Conservation (phyloP, 352 stramenopile species). For the Plasmopara halstedii region DNA sequence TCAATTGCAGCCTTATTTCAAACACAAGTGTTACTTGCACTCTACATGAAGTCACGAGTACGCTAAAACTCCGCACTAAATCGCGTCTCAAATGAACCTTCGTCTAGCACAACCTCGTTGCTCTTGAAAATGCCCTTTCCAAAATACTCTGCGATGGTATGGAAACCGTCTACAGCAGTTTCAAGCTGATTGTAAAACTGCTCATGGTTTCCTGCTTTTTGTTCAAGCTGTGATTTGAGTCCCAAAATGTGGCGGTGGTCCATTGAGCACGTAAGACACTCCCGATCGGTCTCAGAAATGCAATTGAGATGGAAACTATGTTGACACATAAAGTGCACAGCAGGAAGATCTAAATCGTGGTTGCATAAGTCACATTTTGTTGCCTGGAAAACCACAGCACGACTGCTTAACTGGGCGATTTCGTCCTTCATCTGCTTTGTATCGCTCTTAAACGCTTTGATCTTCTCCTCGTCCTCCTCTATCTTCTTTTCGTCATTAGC, state of each 20-base stretch:
- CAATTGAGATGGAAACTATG: slow-evolving; percentile 88
- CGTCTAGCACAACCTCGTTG: slow-evolving; percentile 54
- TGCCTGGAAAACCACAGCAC: slow-evolving; percentile 85
- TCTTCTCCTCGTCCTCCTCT: slow-evolving; percentile 81
- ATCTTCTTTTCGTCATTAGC: slow-evolving; percentile 74
- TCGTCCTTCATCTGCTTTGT: slow-evolving; percentile 89
- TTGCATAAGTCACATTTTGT: slow-evolving; percentile 88
- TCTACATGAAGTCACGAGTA: too few species aligned
- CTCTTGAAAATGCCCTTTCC: slow-evolving; percentile 90
- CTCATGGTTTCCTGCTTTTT: slow-evolving; percentile 87
- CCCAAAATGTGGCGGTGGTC: slow-evolving; percentile 80
- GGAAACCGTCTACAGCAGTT: slow-evolving; percentile 80
- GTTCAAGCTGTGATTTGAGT: slow-evolving; percentile 81
- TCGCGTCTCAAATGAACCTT: slow-evolving; percentile 58
- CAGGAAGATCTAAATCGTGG: slow-evolving; percentile 85
- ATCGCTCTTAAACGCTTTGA: slow-evolving; percentile 79
- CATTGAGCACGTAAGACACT: slow-evolving; percentile 85
- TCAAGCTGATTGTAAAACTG: slow-evolving; percentile 91
- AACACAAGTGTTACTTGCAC: too few species aligned
- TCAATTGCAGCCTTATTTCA: too few species aligned
- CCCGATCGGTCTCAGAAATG: slow-evolving; percentile 83
- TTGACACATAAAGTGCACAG: slow-evolving; percentile 88
- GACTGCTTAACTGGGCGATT: slow-evolving; percentile 72
- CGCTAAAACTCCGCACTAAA: slow-evolving; percentile 83
- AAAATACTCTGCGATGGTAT: slow-evolving; percentile 89